Evolutionary conservation across 2,329 filamentous ascomycete genomes (phyloP).

Genomic region (Colletotrichum sojae): DNA sequence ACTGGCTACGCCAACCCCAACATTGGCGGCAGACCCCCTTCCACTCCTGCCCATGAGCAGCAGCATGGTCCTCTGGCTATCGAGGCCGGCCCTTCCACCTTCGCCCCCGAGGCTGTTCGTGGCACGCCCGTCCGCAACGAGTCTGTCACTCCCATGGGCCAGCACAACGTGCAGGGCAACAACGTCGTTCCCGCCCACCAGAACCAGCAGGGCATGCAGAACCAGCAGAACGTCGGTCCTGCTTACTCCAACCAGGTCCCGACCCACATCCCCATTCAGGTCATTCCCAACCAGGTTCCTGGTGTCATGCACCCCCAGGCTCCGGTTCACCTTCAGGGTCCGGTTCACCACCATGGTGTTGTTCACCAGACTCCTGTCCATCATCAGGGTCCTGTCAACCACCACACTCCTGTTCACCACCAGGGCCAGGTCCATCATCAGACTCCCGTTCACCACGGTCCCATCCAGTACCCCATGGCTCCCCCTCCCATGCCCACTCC

Average conservation of each 20-base stretch:
- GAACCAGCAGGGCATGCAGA: conserved; percentile 14
- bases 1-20: neutral
- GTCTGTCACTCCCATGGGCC: conserved; percentile 3
- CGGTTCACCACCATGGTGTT: too few species aligned
- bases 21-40: conserved; percentile 23
- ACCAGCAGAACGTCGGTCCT: conserved; percentile 4
- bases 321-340: too few species aligned
- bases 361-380: too few species aligned
- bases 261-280: too few species aligned
- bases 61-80: conserved; percentile 28
- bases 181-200: neutral
- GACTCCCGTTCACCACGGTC: conserved; percentile 7
- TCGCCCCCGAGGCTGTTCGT: conserved; percentile 1
- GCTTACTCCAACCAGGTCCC: conserved; percentile 1
- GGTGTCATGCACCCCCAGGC: too few species aligned
- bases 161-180: neutral
- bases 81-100: conserved; percentile 22
- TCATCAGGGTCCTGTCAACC: too few species aligned
- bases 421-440: too few species aligned
- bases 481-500: conserved; percentile 10
- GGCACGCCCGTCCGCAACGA: conserved; percentile 21
- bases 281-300: too few species aligned
- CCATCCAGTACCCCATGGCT: conserved; percentile 32
- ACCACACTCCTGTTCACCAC: too few species aligned
- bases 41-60: conserved; percentile 32